Evolutionary conservation across 2,329 filamentous ascomycete genomes (phyloP), one percentile per base, ranked within the genome.

Genomic region (Pseudocercospora pini-densiflorae): DNA sequence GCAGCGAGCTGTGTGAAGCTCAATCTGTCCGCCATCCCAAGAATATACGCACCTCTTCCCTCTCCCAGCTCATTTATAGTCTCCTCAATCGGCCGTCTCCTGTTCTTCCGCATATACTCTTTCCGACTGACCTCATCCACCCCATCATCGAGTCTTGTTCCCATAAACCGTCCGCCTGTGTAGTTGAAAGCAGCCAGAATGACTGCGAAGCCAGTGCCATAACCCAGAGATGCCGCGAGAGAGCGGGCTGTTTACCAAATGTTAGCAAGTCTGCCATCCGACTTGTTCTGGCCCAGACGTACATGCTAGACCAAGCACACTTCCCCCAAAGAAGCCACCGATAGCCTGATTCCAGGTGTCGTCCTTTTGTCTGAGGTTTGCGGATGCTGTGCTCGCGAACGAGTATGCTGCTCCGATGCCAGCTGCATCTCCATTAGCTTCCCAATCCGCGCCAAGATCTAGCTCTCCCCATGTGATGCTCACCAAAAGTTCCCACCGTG

Each of bases 281-380:
- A 55, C 64, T 16, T 58, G 19, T n/a, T 29, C 7, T 53, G 51
- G 19, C 14, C 31, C 43, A 10, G 23, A 55, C 88, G 65, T 86
- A 97, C 93, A 86, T 74, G 85, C 84, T 65, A 96, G 78, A 62
- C 93, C 94, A 54, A 94, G 76, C 62, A 92, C 84, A 51, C 88
- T 84, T 71, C 94, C 94, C 59, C 87, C 89, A 59, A 91, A 83
- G 80, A 95, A 93, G 63, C 93, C 92, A 71, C 89, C 93, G 68
- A 93, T 83, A 47, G 88, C 87, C 63, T 89, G 83, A 79, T 94
- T 95, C 82, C 87, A 90, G 71, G 85, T 83, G 78, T 97, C 94
- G 66, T 97, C 88, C 82, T 91, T 93, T 80, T 93, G 86, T 75
- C 93, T 90, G 71, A 97, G 83, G 82, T 97, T 97, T 79, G 92